Base-by-base conservation (phyloP, 192 early-diverging fungal genomes). In the Globomyces pollinis-pini region DNA sequence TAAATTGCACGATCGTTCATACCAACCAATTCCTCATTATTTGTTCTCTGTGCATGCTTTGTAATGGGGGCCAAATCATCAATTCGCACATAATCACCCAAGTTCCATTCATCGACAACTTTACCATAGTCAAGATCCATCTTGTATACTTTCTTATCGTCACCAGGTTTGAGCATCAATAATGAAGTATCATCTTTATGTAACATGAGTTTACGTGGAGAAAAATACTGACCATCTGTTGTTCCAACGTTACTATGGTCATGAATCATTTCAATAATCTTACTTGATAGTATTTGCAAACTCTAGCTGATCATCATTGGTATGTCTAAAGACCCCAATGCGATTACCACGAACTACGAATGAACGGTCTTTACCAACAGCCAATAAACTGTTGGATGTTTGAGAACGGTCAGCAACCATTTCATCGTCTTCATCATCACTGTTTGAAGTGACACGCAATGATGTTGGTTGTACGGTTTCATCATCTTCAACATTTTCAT, bases 61-160 rank as follows among this genome's bases (percentile, higher is more conserved):
- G 68, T 43, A 26, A 6, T 64, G 0, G 90, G 87, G 12, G 88
- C 72, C 16, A 94, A 75, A 39, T 83, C 77, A 53, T 76, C 70
- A 2, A 84, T 80, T 5, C 77, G 76, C n/a, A 88, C 66, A 38
- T 85, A 62, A 41, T 90, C 86, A 50, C 91, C 83, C 36, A 93
- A 77, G 30, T 85, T 83, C 89, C 90, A 97, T 70, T 94, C 89
- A 54, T 97, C 92, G 11, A 94, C 94, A 13, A 97, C 83, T 71
- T 91, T 87, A 32, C 91, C 94, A 63, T 74, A 73, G 64, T 91
- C 88, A 28, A 97, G 68, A 68, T 97, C 94, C 92, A 97, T 91
- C 56, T 78, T 80, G 78, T 83, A 93, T 44, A 93, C 73, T 33
- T 78, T 85, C 59, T 89, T 71, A 21, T 77, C 65, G 36, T 91